These are phyloP conservation scores for cucumber (Cucumis sativus) DNA, from an alignment of 306 rosid genomes.

Conservation along the genomic window Cucumber_9930_V3 NC_026659.2:10889501-10890000, in stretches of 20 bases:
- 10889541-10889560: not conserved
- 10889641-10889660: not conserved
- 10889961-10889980: not conserved
- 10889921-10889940: not conserved
- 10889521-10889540: no score
- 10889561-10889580: not conserved
- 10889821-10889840: not conserved
- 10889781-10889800: not conserved
- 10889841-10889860: not conserved
- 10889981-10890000: not conserved
- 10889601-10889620: not conserved
- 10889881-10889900: not conserved
- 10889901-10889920: not conserved
- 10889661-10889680: not conserved
- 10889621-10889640: not conserved
- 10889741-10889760: not conserved
- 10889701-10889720: not conserved
- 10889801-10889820: not conserved
- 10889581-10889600: not conserved
- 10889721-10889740: not conserved
- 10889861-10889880: not conserved
- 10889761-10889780: not conserved
- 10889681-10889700: not conserved
- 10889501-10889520: no score
- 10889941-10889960: not conserved